Conservation (phyloP, 192 early-diverging fungal genomes). For the Glomus cerebriforme region DNA sequence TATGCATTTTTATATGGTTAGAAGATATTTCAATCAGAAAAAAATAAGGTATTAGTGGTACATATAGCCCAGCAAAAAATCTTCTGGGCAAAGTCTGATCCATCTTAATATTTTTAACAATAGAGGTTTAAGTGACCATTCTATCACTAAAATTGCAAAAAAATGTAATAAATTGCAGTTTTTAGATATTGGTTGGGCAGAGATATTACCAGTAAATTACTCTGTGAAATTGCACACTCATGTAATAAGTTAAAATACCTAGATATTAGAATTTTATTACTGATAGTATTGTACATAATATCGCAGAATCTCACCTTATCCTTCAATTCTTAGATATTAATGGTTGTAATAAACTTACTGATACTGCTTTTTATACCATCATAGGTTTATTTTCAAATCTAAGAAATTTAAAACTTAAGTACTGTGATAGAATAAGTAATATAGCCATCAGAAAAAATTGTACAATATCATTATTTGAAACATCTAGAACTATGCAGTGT, state of each 20-base stretch:
- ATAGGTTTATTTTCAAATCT: constrained; percentile 1
- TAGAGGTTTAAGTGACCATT: not conserved
- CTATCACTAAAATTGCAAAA: constrained; percentile 7
- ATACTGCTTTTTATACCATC: not conserved
- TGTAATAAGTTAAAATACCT: not conserved
- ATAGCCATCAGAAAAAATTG: constrained; percentile 17
- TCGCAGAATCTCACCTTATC: not conserved
- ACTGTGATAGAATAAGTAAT: not conserved
- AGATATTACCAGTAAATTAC: not conserved
- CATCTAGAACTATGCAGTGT: not conserved
- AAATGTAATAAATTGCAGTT: constrained; percentile 10
- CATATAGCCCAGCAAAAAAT: too few relatives aligned
- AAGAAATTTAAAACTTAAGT: constrained; percentile 10
- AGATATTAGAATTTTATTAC: not conserved
- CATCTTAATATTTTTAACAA: not conserved
- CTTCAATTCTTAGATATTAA: too few relatives aligned
- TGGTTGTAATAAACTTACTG: not conserved
- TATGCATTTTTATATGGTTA: too few relatives aligned
- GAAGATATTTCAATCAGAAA: too few relatives aligned
- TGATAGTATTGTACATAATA: too few relatives aligned
- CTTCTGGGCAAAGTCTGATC: too few relatives aligned
- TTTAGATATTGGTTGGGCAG: not conserved
- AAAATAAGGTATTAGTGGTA: too few relatives aligned
- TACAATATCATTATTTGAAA: not conserved
- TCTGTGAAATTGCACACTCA: not conserved